phyloP scores from a whole-genome alignment of 495 filamentous ascomycete species.

The Penicillium cinerascens region DNA sequence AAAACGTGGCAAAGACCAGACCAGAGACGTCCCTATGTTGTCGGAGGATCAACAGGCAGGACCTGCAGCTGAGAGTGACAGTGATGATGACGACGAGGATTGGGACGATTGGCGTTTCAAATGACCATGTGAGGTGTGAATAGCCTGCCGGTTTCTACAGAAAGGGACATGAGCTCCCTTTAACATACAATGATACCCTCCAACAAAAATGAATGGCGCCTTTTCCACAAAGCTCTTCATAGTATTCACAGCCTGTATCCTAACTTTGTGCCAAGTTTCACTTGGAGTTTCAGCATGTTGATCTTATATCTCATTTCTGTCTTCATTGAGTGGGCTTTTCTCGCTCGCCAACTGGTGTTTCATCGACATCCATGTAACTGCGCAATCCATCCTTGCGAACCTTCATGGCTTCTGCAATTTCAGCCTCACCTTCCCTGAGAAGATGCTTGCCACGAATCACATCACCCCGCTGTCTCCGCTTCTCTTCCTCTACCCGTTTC shows the following conservation, averaged over 20 bases:
- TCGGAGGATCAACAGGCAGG: conserved; percentile 22
- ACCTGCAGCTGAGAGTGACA: conserved; percentile 21
- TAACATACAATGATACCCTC: conserved; percentile 43
- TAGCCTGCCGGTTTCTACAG: conserved; percentile 6
- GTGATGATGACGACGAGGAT: conserved; percentile 43
- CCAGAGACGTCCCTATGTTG: conserved; percentile 30
- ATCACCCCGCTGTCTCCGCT: conserved; percentile 61
- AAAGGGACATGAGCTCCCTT: conserved; percentile 26
- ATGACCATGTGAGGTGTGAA: conserved; percentile 23
- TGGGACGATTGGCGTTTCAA: conserved; percentile 72
- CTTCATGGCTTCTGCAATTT: conserved; percentile 75
- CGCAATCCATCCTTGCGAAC: conserved; percentile 68
- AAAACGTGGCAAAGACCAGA: conserved; percentile 34
- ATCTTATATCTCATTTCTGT: not conserved
- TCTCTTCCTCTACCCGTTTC: conserved; percentile 69
- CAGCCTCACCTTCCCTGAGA: conserved; percentile 70
- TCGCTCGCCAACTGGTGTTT: conserved; percentile 12
- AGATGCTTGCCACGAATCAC: conserved; percentile 62
- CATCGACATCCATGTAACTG: conserved; percentile 53
- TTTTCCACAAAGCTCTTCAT: not conserved
- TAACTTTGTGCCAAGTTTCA: not conserved
- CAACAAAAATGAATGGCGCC: conserved; percentile 1
- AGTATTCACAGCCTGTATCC: not conserved
- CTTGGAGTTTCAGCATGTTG: not conserved
- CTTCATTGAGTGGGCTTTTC: conserved; percentile 6